Conservation (phyloP, 73 alveolate species). For the Chromera velia region DNA sequence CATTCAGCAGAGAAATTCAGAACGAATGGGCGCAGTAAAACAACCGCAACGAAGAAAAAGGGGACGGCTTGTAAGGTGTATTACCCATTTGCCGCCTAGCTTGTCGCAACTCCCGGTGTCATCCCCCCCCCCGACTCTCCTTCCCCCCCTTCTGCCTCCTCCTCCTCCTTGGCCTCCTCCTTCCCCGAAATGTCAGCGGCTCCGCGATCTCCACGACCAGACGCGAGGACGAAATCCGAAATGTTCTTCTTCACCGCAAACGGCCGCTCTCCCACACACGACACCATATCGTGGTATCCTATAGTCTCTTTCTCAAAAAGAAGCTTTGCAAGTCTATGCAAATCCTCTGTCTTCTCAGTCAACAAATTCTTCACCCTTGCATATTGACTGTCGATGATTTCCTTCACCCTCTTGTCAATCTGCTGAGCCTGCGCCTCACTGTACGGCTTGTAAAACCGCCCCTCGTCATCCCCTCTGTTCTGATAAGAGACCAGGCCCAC, state of each 20-base stretch:
- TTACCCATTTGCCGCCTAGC: too few species aligned
- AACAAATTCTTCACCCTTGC: slow-evolving; percentile 33
- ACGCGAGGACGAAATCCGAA: too few species aligned
- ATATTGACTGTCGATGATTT: slow-evolving; percentile 36
- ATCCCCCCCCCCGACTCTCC: too few species aligned
- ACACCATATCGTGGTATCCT: slow-evolving; percentile 60
- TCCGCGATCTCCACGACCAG: too few species aligned
- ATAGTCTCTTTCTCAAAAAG: slow-evolving; percentile 57
- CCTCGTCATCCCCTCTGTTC: slow-evolving; percentile 28
- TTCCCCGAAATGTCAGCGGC: too few species aligned
- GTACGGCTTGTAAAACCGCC: slow-evolving; percentile 62
- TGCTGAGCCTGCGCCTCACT: slow-evolving; percentile 43
- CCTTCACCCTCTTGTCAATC: slow-evolving; percentile 48
- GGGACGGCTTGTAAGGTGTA: too few species aligned
- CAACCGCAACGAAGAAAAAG: too few species aligned
- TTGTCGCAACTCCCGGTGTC: too few species aligned
- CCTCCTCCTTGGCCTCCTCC: too few species aligned
- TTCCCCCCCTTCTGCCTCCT: too few species aligned
- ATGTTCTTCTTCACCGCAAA: slow-evolving; percentile 61
- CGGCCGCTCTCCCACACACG: slow-evolving; percentile 64
- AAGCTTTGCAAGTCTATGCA: slow-evolving; percentile 44
- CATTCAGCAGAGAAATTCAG: too few species aligned
- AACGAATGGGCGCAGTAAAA: too few species aligned
- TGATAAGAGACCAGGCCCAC: slow-evolving; percentile 30
- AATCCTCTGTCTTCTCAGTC: slow-evolving; percentile 33